Percentiles rank a stretch among this genome's conserved stretches.
Conservation (phyloP, 345 rosid genomes). For the Salix arbutifolia region DNA sequence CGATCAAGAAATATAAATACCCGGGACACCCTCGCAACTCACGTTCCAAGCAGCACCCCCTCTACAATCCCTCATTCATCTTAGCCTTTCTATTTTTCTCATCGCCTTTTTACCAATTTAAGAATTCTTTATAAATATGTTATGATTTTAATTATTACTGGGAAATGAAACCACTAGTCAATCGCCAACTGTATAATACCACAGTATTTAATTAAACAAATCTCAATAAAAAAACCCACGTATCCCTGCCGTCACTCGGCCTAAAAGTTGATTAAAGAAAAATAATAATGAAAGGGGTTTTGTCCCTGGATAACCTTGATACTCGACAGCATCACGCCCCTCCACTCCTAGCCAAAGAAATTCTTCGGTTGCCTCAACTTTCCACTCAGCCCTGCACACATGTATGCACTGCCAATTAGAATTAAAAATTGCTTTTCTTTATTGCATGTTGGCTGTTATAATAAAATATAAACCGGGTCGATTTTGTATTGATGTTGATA, state of each 20-base stretch:
- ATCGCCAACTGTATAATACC: too few relatives aligned
- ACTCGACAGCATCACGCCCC: neutral
- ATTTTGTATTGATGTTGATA: too few relatives aligned
- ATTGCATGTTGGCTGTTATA: neutral
- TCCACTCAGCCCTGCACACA: neutral
- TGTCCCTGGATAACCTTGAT: neutral
- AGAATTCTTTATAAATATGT: too few relatives aligned
- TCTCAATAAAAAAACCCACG: neutral
- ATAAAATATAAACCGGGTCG: neutral
- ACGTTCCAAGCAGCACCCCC: too few relatives aligned
- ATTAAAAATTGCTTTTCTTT: neutral
- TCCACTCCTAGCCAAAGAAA: constrained; percentile 2
- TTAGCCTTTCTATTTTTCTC: too few relatives aligned
- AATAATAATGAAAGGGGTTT: neutral
- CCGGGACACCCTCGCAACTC: too few relatives aligned
- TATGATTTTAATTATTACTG: too few relatives aligned
- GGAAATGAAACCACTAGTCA: too few relatives aligned
- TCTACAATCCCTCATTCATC: too few relatives aligned
- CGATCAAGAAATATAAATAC: too few relatives aligned
- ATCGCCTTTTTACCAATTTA: too few relatives aligned
- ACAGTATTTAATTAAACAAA: neutral
- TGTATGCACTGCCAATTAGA: too few relatives aligned
- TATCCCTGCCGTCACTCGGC: neutral
- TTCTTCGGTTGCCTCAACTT: neutral
- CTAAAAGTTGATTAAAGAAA: neutral